Evolutionary conservation across 139 green algal genomes (phyloP), one percentile per base, ranked within the genome.

Genomic region (Chlorella sp.): DNA sequence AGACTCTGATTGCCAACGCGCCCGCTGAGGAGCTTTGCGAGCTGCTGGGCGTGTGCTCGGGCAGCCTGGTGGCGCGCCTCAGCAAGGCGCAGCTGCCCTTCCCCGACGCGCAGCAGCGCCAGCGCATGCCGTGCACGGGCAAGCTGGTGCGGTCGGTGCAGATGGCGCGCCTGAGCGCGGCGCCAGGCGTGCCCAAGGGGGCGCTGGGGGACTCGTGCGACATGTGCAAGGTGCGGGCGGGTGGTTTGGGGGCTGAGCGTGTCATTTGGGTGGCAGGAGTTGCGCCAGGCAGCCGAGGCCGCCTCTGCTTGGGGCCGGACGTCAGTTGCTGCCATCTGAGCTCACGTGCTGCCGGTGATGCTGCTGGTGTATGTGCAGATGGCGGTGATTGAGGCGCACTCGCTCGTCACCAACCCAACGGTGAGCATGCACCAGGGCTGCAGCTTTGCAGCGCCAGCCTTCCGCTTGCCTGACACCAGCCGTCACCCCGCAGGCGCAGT

Each of bases 321-420:
- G n/a, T n/a, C n/a, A n/a, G n/a, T n/a, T n/a, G n/a, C n/a, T n/a
- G n/a, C n/a, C n/a, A n/a, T n/a, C n/a, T n/a, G n/a, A n/a, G n/a
- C n/a, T n/a, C n/a, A n/a, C n/a, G n/a, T n/a, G n/a, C n/a, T n/a
- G n/a, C n/a, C n/a, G n/a, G n/a, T n/a, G n/a, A n/a, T n/a, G n/a
- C n/a, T n/a, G n/a, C n/a, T n/a, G n/a, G 61, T 67, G 61, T 27
- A 22, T 26, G 14, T 62, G 61, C 72, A 83, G 77, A 79, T 83
- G 77, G 72, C 77, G 0, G 77, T 79, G 2, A 76, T 80, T 31
- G 70, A 83, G 78, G 78, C 78, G 1, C 78, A 83, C 70, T 65
- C 70, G 0, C 59, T 83, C 17, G 63, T 83, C 24, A 71, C 49
- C 70, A 80, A 80, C 73, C 78, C 78, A 17, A 67, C 62, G 3